A percentile compares a stretch with the other conserved stretches of the same genome.
Conservation (phyloP, 805 yeast genomes). For the Pichia scutulata region DNA sequence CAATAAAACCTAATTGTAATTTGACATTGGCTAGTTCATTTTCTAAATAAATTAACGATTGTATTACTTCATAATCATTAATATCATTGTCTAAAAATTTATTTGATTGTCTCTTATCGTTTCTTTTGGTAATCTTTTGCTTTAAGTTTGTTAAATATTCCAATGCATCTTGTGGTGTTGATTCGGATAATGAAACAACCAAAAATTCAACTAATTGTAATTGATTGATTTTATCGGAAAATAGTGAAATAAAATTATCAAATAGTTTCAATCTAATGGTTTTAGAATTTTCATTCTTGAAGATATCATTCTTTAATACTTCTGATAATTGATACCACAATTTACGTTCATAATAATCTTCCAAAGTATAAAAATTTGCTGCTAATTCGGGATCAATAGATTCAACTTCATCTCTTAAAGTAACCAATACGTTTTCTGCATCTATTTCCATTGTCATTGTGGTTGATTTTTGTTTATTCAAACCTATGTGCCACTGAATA, state of each 20-base stretch:
- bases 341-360: conserved; percentile 80
- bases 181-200: conserved; percentile 40
- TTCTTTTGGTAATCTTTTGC: conserved; percentile 37
- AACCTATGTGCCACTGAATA: background rate
- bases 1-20: conserved; percentile 43
- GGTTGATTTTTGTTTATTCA: background rate
- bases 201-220: conserved; percentile 73
- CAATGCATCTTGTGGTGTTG: conserved; percentile 41
- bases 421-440: conserved; percentile 42
- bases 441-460: conserved; percentile 24
- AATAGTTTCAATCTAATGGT: conserved; percentile 59
- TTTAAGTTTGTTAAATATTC: conserved; percentile 38
- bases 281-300: conserved; percentile 42
- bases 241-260: conserved; percentile 58
- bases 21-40: conserved; percentile 71
- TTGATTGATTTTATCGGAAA: conserved; percentile 67
- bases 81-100: conserved; percentile 24
- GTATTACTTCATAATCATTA: conserved; percentile 27
- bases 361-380: conserved; percentile 58
- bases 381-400: conserved; percentile 42
- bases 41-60: conserved; percentile 52
- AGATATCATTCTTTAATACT: conserved; percentile 51
- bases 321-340: conserved; percentile 92
- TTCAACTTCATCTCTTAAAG: conserved; percentile 60
- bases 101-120: conserved; percentile 24